phyloP scores from a whole-genome alignment of 2,329 filamentous ascomycete genomes.

The Xylaria multiplex region DNA sequence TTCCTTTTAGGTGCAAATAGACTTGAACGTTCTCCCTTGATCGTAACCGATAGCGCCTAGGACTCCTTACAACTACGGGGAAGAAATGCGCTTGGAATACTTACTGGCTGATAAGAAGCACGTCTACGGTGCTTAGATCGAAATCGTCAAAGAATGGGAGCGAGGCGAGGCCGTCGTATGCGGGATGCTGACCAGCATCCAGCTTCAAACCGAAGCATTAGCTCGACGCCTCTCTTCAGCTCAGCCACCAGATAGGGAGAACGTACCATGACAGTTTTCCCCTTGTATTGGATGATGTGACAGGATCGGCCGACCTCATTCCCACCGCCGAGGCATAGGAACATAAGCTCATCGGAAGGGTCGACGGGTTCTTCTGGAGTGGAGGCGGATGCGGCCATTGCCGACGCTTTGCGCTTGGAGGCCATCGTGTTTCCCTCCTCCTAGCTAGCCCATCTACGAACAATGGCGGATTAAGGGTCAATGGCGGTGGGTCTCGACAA shows the following conservation, averaged over 20 bases:
- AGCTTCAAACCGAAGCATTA: constrained; percentile 66
- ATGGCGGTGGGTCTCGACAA: constrained; percentile 3
- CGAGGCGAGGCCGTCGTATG: constrained; percentile 91
- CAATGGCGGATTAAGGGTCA: constrained; percentile 8
- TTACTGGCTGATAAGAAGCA: constrained; percentile 99
- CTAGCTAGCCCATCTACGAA: constrained; percentile 24
- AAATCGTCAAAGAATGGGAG: constrained; percentile 99
- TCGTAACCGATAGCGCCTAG: constrained; percentile 42
- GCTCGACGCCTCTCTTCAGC: constrained; percentile 25
- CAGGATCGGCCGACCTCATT: constrained; percentile 98
- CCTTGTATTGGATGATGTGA: constrained; percentile 98
- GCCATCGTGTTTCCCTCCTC: constrained; percentile 69
- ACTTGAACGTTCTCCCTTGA: constrained; percentile 24
- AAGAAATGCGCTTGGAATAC: constrained; percentile 54
- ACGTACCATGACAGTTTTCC: constrained; percentile 96
- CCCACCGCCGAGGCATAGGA: constrained; percentile 91
- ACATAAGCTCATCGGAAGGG: constrained; percentile 92
- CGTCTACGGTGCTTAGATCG: constrained; percentile 95
- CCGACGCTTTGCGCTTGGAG: constrained; percentile 88
- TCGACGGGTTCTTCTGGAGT: constrained; percentile 86
- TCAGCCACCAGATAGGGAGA: constrained; percentile 5
- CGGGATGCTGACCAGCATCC: constrained; percentile 96
- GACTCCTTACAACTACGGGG: constrained; percentile 36
- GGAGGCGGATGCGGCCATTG: constrained; percentile 71
- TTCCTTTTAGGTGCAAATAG: constrained; percentile 8